phyloP scores from a whole-genome alignment of 2,329 filamentous ascomycete genomes.

The Pseudogymnoascus sp. region DNA sequence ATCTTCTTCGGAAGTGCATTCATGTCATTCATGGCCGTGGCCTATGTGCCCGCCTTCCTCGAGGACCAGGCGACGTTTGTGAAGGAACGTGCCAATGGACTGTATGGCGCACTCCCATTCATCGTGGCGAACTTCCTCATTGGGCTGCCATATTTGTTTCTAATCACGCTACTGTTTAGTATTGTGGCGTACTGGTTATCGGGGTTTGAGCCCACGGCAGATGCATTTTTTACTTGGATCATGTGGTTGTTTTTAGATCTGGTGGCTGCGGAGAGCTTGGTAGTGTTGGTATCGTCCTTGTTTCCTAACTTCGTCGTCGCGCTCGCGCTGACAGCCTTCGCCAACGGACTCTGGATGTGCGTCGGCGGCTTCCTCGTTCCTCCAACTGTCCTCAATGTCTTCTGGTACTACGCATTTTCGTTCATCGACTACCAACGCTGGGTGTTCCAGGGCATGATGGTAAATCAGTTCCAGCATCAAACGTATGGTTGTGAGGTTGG shows the following conservation, averaged over 20 bases:
- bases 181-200: conserved; percentile 71
- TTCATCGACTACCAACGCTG: conserved; percentile 81
- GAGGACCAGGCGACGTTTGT: conserved; percentile 66
- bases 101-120: conserved; percentile 67
- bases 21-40: conserved; percentile 75
- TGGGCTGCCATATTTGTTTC: conserved; percentile 68
- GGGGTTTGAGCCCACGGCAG: conserved; percentile 58
- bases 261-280: conserved; percentile 71
- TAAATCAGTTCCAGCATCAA: conserved; percentile 68
- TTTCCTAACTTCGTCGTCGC: conserved; percentile 74
- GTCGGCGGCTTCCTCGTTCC: conserved; percentile 76
- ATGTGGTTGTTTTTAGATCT: conserved; percentile 83
- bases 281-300: conserved; percentile 64
- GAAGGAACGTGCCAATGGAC: conserved; percentile 73
- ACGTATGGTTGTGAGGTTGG: conserved; percentile 48
- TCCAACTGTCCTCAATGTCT: conserved; percentile 63
- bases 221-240: conserved; percentile 67
- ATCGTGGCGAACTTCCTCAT: conserved; percentile 74
- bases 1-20: conserved; percentile 65
- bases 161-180: conserved; percentile 69
- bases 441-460: conserved; percentile 89
- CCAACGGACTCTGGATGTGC: conserved; percentile 85
- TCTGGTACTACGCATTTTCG: conserved; percentile 81
- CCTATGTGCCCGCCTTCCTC: conserved; percentile 76
- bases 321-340: conserved; percentile 72